These are phyloP conservation scores for Geranium rotundifolium DNA, from an alignment of 345 rosid species.

Conservation along the genomic window DNA sequence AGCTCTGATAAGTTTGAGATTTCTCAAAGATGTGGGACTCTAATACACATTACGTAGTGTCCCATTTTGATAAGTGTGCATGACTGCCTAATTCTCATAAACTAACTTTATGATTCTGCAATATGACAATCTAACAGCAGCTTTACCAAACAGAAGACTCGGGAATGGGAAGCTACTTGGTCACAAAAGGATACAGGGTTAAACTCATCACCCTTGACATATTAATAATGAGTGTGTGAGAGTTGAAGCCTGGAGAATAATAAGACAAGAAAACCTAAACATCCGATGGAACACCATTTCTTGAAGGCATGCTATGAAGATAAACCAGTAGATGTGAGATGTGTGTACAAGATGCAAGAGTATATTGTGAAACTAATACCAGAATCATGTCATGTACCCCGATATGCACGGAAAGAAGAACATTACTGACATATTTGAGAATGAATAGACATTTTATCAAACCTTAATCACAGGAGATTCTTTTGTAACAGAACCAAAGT, in stretches of 20 bases:
- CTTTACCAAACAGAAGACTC: too few relatives aligned
- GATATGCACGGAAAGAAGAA: neutral
- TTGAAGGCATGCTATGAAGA: neutral
- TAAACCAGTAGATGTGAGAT: neutral
- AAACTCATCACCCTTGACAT: neutral
- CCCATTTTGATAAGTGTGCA: too few relatives aligned
- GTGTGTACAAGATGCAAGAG: neutral
- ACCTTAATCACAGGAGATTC: conserved; percentile 97
- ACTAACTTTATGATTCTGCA: too few relatives aligned
- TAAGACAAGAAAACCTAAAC: neutral
- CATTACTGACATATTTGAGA: neutral
- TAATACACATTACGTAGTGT: too few relatives aligned
- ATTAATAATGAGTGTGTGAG: neutral
- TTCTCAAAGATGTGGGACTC: too few relatives aligned
- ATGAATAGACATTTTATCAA: conserved; percentile 1
- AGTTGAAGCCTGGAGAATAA: neutral
- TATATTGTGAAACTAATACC: neutral
- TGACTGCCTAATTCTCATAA: too few relatives aligned
- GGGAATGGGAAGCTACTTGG: too few relatives aligned
- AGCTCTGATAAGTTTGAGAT: too few relatives aligned
- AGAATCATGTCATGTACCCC: neutral
- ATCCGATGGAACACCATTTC: neutral
- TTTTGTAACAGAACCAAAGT: conserved; percentile 84
- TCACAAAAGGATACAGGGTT: too few relatives aligned
- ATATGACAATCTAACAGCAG: too few relatives aligned